Conservation (phyloP, 2,329 filamentous ascomycete genomes). For the Fusarium sp. region DNA sequence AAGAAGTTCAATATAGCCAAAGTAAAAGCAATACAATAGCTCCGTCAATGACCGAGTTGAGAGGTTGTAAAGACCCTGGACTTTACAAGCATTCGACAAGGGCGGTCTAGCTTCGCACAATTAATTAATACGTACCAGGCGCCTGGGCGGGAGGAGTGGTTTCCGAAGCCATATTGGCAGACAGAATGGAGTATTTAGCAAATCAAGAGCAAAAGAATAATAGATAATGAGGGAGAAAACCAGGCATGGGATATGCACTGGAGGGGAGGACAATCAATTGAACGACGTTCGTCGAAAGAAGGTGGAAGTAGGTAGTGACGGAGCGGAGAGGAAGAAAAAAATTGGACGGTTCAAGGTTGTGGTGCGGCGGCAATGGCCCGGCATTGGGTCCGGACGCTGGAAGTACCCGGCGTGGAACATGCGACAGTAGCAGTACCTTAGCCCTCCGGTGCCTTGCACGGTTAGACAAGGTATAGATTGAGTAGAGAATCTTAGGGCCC, state of each 20-base stretch:
- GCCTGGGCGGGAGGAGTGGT: conserved; percentile 48
- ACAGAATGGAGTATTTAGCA: conserved; percentile 35
- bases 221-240: conserved; percentile 34
- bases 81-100: conserved; percentile 36
- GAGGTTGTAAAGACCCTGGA: conserved; percentile 25
- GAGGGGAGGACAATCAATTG: conserved; percentile 45
- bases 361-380: conserved; percentile 50
- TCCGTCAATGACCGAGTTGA: conserved; percentile 19
- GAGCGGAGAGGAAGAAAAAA: conserved; percentile 49
- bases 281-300: conserved; percentile 43
- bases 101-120: conserved; percentile 39
- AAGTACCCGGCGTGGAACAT: conserved; percentile 23
- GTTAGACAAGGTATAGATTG: conserved; percentile 26
- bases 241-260: conserved; percentile 49
- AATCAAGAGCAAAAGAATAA: conserved; percentile 37
- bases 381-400: conserved; percentile 38
- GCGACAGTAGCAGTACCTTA: conserved; percentile 38
- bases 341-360: conserved; percentile 46
- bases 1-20: neutral
- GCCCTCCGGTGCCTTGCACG: neutral
- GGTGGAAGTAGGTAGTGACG: conserved; percentile 42
- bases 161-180: conserved; percentile 53
- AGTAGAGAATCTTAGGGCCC: conserved; percentile 36
- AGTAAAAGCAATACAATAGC: conserved; percentile 16
- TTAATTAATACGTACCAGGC: conserved; percentile 43